phyloP scores from a whole-genome alignment of 2,329 filamentous ascomycete genomes.

The Coleophoma cylindrospora region DNA sequence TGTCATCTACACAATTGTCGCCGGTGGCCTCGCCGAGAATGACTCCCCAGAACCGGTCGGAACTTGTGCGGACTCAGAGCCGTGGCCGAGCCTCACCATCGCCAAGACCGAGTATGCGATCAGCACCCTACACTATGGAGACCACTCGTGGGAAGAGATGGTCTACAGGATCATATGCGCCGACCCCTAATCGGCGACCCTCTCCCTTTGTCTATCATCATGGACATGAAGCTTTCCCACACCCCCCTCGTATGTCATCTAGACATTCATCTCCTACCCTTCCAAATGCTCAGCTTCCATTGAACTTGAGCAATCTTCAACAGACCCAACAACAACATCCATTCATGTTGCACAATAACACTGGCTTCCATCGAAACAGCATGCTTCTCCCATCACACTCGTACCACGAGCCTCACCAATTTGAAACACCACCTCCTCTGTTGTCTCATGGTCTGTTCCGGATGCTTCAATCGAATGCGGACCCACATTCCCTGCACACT shows the following conservation, averaged over 20 bases:
- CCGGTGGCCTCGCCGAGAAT: constrained; percentile 68
- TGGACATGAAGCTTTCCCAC: constrained; percentile 51
- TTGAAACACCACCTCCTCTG: constrained; percentile 53
- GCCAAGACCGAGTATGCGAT: constrained; percentile 61
- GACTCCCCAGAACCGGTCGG: constrained; percentile 54
- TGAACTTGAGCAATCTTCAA: constrained; percentile 43
- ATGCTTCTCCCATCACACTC: constrained; percentile 51
- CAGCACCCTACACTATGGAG: constrained; percentile 68
- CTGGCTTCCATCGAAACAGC: constrained; percentile 46
- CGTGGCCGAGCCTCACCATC: constrained; percentile 68
- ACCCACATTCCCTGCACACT: constrained; percentile 59
- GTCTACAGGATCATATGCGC: constrained; percentile 71
- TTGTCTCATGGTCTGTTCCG: constrained; percentile 71
- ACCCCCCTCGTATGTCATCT: constrained; percentile 48
- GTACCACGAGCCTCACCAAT: constrained; percentile 44
- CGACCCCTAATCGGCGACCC: constrained; percentile 47
- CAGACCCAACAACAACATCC: constrained; percentile 51
- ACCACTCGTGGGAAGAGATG: constrained; percentile 65
- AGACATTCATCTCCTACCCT: constrained; percentile 41
- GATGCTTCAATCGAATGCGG: constrained; percentile 70
- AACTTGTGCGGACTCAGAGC: constrained; percentile 59
- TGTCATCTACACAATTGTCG: constrained; percentile 66
- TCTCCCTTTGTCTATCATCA: constrained; percentile 60
- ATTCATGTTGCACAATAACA: constrained; percentile 46
- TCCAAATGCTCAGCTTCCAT: constrained; percentile 40